Conservation (phyloP, 805 yeast species). For the Kregervanrija fluxuum region DNA sequence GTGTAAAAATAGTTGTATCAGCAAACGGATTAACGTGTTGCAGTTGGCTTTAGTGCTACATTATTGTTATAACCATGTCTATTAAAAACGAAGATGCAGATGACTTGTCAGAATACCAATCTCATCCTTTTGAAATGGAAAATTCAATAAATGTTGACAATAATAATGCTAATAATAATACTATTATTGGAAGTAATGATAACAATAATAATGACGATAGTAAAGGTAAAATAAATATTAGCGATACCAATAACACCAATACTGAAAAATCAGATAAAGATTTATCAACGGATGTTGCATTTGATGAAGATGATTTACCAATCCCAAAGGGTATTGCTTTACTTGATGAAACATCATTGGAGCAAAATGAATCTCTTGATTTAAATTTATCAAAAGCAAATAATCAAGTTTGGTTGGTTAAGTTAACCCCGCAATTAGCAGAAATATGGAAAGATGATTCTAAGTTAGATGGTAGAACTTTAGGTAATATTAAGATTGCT, state of each 20-base stretch:
- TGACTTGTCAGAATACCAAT: too few species aligned
- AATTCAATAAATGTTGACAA: neutral
- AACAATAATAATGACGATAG: neutral
- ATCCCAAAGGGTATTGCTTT: conserved; percentile 30
- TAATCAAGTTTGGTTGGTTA: conserved; percentile 86
- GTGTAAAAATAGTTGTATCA: too few species aligned
- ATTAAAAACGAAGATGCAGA: too few species aligned
- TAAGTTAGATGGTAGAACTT: conserved; percentile 59
- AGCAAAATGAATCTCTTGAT: conserved; percentile 63
- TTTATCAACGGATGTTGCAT: conserved; percentile 15
- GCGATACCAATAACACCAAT: neutral
- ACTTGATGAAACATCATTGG: conserved; percentile 27
- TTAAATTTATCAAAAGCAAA: conserved; percentile 55
- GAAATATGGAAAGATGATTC: conserved; percentile 68
- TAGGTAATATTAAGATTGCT: conserved; percentile 75
- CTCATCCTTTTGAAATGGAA: too few species aligned
- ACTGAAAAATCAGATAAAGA: conserved; percentile 8
- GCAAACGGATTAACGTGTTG: too few species aligned
- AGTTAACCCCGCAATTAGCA: conserved; percentile 81
- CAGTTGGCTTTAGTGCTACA: too few species aligned
- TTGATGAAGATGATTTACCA: conserved; percentile 26
- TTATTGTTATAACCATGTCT: too few species aligned
- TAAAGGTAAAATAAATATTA: neutral
- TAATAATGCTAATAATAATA: neutral
- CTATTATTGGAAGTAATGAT: neutral